Base-by-base conservation (phyloP, 2,329 filamentous ascomycete genomes). In the Pseudopithomyces maydicus region DNA sequence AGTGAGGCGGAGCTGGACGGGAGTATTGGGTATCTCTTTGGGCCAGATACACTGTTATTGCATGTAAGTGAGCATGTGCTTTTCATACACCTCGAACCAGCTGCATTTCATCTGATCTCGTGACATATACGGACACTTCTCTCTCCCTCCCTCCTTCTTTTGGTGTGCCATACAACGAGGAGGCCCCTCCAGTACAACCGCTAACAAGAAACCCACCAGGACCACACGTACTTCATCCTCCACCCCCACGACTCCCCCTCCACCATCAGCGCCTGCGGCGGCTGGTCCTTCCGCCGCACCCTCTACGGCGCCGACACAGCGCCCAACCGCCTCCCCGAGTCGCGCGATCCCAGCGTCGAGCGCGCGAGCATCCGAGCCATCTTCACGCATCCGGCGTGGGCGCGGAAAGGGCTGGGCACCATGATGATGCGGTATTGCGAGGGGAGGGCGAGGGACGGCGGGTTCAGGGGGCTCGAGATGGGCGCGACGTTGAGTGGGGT, bases 371-470 rank as follows among this genome's bases (percentile, higher is more conserved):
- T 75, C 46, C 61, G 73, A 5, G 73, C 73, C 2, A 75, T 75
- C 26, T 75, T 75, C 58, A 75, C 73, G 46, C 55, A 67, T 58
- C 73, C 73, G 0, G 57, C 15, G n/a, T 51, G 48, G 48, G 48
- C 48, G 26, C 5, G 48, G n/a, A 19, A 20, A n/a, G 50, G 50
- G 0, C 61, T 75, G 6, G 73, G 73, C 0, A 75, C 72, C 2
- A 75, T 74, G 73, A 67, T 75, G 70, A 74, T 75, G 73, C 61
- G 73, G 61, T 67, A 71, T 56, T 75, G 73, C 48, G 73, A 75
- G 52, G 64, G 54, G 47, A 58, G 57, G 5, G 73, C 73, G 3
- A 38, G 53, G 2, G 66, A 64, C 12, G 70, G 52, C 0, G 73
- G 73, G 4, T 75, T 73, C 43, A 43, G 23, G 32, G 63, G 67